Evolutionary conservation across 2,329 filamentous ascomycete species (phyloP).

Genomic region (Aspergillus sp.): DNA sequence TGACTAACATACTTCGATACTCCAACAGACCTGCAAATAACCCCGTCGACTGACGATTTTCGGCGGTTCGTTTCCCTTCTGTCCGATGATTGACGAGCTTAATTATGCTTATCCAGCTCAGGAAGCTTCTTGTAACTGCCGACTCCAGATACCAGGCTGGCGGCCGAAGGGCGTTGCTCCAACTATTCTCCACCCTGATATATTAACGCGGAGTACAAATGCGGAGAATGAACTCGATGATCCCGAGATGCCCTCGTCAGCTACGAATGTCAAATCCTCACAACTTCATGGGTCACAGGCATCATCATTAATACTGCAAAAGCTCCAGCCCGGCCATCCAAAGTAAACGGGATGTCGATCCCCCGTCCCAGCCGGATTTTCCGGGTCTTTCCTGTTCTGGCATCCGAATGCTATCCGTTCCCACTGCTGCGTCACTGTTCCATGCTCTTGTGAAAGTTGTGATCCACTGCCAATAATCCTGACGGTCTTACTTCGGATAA

Average conservation of each 20-base stretch:
- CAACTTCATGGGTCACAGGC: too few species aligned
- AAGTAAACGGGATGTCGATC: not conserved
- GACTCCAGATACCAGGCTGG: not conserved
- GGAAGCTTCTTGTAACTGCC: not conserved
- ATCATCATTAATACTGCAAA: not conserved
- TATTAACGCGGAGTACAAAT: not conserved
- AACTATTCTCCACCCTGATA: not conserved
- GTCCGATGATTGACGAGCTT: not conserved
- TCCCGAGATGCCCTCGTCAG: not conserved
- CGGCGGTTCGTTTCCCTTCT: not conserved
- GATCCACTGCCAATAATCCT: not conserved
- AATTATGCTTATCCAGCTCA: not conserved
- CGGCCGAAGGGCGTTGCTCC: not conserved
- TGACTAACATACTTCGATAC: not conserved
- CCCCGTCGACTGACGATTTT: not conserved
- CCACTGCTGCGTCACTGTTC: not conserved
- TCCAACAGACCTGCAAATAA: not conserved
- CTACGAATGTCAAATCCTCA: not conserved
- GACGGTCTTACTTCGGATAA: not conserved
- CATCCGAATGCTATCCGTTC: not conserved
- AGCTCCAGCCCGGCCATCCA: not conserved
- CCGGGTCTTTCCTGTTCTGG: not conserved
- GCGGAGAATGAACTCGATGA: not conserved
- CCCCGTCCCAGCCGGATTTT: not conserved
- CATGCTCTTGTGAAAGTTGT: too few species aligned